Percentiles rank a stretch among this genome's conserved stretches.
Evolutionary conservation across 192 early-diverging fungal genomes (phyloP).

Genomic region (Polychytrium aggregatum): DNA sequence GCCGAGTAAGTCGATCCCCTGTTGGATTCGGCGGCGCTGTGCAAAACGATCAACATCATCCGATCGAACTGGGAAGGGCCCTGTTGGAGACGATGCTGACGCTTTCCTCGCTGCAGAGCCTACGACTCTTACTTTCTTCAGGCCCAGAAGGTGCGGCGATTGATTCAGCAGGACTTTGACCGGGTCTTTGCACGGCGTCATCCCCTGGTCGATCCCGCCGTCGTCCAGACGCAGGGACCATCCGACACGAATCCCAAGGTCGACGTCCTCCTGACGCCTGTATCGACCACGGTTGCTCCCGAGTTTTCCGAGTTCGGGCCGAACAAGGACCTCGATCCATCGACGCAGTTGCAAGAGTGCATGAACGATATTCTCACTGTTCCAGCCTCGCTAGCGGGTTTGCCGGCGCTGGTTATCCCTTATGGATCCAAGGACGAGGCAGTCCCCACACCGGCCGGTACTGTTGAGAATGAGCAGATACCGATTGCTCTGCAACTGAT

Average conservation of each 20-base stretch:
- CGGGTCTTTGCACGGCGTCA: conserved; percentile 55
- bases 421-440: conserved; percentile 18
- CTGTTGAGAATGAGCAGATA: too few species aligned
- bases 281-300: conserved; percentile 63
- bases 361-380: conserved; percentile 85
- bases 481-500: conserved; percentile 80
- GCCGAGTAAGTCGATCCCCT: conserved; percentile 40
- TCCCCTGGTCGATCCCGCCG: conserved; percentile 18
- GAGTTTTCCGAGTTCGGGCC: conserved; percentile 14
- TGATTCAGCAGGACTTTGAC: conserved; percentile 73
- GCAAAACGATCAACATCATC: neutral
- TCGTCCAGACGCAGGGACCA: neutral
- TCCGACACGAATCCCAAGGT: conserved; percentile 21
- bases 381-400: conserved; percentile 74
- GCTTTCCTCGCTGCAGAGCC: conserved; percentile 13
- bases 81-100: neutral
- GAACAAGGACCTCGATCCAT: conserved; percentile 10
- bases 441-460: too few species aligned
- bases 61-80: neutral
- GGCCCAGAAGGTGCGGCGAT: conserved; percentile 71
- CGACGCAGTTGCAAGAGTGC: conserved; percentile 71
- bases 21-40: neutral
- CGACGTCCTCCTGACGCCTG: conserved; percentile 72
- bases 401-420: conserved; percentile 27
- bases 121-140: conserved; percentile 61